A percentile compares a stretch with the other conserved stretches of the same genome.
phyloP scores from a whole-genome alignment of 139 green algal species.

The Auxenochlorella pyrenoidosa region DNA sequence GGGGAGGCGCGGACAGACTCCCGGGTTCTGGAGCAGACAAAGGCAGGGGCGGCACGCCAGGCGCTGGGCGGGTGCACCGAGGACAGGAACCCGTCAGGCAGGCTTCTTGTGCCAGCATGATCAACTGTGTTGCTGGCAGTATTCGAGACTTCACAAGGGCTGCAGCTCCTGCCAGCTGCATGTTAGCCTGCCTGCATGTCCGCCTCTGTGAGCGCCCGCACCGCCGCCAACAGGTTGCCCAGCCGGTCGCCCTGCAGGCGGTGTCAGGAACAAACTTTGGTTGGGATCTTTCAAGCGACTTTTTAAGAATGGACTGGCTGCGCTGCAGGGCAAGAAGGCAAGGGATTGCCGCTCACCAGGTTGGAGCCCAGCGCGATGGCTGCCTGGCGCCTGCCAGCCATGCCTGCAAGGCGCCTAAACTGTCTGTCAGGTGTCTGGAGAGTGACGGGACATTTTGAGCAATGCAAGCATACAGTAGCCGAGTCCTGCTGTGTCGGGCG shows the following conservation, averaged over 20 bases:
- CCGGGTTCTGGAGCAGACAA: no score
- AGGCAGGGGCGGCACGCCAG: no score
- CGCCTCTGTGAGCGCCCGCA: conserved; percentile 3
- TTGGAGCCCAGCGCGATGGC: conserved; percentile 38
- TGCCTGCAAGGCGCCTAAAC: not conserved
- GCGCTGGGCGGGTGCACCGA: not conserved
- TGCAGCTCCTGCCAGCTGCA: not conserved
- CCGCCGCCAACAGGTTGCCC: conserved; percentile 39
- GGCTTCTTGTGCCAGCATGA: no score
- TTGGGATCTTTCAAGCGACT: not conserved
- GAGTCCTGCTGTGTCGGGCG: no score
- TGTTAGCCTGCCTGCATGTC: not conserved
- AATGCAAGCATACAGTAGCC: no score
- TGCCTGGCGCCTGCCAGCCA: not conserved
- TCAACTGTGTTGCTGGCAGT: no score
- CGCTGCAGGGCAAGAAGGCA: not conserved
- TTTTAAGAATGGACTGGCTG: no score
- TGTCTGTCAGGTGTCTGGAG: no score
- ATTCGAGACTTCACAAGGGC: no score
- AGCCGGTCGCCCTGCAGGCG: conserved; percentile 40
- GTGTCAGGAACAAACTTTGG: not conserved
- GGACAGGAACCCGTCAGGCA: no score
- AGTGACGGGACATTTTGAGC: no score
- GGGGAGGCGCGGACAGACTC: not conserved
- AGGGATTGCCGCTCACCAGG: conserved; percentile 4